Evolutionary conservation across 306 rosid genomes (phyloP).

Genomic region (Sphenostylis stenocarpa): DNA sequence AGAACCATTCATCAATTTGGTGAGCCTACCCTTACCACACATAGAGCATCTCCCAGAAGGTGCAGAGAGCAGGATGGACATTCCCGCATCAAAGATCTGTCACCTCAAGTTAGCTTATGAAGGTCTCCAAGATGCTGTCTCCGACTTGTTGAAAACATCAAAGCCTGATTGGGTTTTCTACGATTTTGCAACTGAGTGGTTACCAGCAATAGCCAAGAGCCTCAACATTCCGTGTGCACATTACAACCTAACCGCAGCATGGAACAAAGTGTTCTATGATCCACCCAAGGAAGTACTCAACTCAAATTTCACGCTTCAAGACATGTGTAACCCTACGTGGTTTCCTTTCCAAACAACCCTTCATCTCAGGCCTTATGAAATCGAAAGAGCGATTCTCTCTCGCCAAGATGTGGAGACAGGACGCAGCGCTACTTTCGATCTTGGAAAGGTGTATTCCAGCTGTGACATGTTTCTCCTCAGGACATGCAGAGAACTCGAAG

Average conservation of each 20-base stretch:
- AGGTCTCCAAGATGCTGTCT: too few species aligned
- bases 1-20: slow-evolving; percentile 30
- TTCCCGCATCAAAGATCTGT: too few species aligned
- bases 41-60: slow-evolving; percentile 41
- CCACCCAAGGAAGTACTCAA: too few species aligned
- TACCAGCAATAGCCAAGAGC: not conserved
- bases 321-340: not conserved
- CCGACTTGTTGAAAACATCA: not conserved
- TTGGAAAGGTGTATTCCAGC: not conserved
- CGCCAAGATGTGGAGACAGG: not conserved
- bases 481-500: not conserved
- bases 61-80: not conserved
- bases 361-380: not conserved
- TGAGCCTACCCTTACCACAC: slow-evolving; percentile 40
- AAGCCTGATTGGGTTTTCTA: not conserved
- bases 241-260: too few species aligned
- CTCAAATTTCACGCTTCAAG: not conserved
- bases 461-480: not conserved
- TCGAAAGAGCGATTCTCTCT: not conserved
- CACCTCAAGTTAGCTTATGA: too few species aligned
- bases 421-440: not conserved
- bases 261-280: too few species aligned
- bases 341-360: not conserved
- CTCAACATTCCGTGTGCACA: too few species aligned
- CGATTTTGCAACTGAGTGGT: not conserved